Evolutionary conservation across 2,329 filamentous ascomycete species (phyloP).

Genomic region (Dothideomycetidae sp.): DNA sequence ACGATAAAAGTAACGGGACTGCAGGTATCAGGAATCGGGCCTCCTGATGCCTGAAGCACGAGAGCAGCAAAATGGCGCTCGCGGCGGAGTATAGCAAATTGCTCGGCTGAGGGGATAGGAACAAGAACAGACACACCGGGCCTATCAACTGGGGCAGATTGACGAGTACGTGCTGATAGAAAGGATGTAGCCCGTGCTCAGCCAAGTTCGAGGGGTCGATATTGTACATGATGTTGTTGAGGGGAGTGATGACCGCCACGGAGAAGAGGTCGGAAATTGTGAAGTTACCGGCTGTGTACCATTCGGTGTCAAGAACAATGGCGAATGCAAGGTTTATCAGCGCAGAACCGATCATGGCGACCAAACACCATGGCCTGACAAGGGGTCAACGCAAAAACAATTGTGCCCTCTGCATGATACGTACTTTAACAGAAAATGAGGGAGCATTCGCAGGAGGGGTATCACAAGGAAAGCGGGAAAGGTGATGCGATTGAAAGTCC

Average conservation of each 20-base stretch:
- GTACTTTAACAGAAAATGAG: slow-evolving; percentile 71
- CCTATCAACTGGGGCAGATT: slow-evolving; percentile 41
- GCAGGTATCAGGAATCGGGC: slow-evolving; percentile 64
- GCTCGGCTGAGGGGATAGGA: slow-evolving; percentile 39
- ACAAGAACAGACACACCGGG: slow-evolving; percentile 34
- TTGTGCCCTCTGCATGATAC: slow-evolving; percentile 18
- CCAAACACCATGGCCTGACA: slow-evolving; percentile 43
- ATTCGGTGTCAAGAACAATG: slow-evolving; percentile 69
- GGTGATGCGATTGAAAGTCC: slow-evolving; percentile 91
- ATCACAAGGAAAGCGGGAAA: slow-evolving; percentile 87
- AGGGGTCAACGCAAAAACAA: not conserved
- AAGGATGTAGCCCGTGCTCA: slow-evolving; percentile 39
- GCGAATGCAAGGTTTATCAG: slow-evolving; percentile 59
- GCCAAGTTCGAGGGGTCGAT: slow-evolving; percentile 34
- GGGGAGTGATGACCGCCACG: slow-evolving; percentile 37
- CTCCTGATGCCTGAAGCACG: slow-evolving; percentile 65
- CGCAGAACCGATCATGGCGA: slow-evolving; percentile 50
- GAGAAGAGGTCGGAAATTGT: slow-evolving; percentile 49
- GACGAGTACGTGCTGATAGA: slow-evolving; percentile 36
- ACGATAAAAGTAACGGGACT: slow-evolving; percentile 62
- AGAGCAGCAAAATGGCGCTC: slow-evolving; percentile 55
- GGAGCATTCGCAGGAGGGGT: slow-evolving; percentile 68
- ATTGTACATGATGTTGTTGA: slow-evolving; percentile 41
- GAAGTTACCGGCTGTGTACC: slow-evolving; percentile 52
- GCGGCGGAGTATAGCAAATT: slow-evolving; percentile 58